These are phyloP conservation scores for Crithidia sp. DNA, from an alignment of 208 protist species.

Conservation along the genomic window DNA sequence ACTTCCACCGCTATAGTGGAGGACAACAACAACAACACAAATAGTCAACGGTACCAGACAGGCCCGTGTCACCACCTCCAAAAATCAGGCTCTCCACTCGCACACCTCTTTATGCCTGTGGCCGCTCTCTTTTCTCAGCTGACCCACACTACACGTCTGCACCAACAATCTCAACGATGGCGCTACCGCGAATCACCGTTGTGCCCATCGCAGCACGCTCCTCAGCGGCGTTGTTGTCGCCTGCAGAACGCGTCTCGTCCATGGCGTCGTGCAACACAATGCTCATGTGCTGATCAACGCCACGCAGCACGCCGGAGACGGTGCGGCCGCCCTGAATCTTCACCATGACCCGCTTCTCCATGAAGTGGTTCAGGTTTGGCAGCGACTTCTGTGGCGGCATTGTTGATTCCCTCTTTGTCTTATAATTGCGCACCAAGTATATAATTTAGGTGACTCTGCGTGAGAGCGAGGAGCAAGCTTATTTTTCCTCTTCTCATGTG, in stretches of 20 bases:
- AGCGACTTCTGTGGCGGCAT: constrained; percentile 64
- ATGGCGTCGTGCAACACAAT: constrained; percentile 97
- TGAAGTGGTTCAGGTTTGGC: constrained; percentile 94
- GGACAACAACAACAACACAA: too few species aligned
- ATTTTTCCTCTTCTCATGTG: neutral
- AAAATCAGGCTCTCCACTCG: too few species aligned
- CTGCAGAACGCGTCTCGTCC: constrained; percentile 77
- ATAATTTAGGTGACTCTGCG: too few species aligned
- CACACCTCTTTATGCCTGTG: neutral
- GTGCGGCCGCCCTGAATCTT: constrained; percentile 96
- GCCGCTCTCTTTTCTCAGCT: constrained; percentile 8
- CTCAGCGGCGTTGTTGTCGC: constrained; percentile 34
- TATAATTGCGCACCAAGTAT: neutral
- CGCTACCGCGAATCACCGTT: constrained; percentile 90
- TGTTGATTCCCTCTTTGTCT: neutral
- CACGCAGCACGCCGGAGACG: constrained; percentile 94
- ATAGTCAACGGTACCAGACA: too few species aligned
- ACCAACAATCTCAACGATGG: constrained; percentile 90
- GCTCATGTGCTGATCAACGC: constrained; percentile 98
- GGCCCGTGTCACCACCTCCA: too few species aligned
- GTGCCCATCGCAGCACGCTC: constrained; percentile 87
- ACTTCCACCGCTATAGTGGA: too few species aligned
- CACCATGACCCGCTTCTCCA: constrained; percentile 94
- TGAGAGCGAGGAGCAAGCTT: neutral
- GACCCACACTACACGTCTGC: constrained; percentile 47